These are phyloP conservation scores for Alternaria arbusti DNA, from an alignment of 2,329 filamentous ascomycete genomes.

Conservation along the genomic window DNA sequence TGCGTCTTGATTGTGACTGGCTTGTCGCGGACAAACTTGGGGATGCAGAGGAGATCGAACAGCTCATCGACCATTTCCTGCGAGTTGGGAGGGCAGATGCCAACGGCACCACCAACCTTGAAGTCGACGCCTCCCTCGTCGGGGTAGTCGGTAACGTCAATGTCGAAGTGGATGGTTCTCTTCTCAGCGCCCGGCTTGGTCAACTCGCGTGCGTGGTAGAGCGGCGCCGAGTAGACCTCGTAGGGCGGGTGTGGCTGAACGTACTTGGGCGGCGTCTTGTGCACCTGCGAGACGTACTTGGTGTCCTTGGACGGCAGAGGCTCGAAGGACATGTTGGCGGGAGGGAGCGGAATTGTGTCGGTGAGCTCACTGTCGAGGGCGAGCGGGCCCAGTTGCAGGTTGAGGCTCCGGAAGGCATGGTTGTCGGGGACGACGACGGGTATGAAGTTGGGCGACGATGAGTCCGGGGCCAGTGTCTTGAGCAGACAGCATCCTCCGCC, in stretches of 20 bases:
- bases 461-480: conserved; percentile 59
- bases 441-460: conserved; percentile 50
- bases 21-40: conserved; percentile 83
- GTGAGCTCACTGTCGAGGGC: conserved; percentile 73
- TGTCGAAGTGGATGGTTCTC: conserved; percentile 95
- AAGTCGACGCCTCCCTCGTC: conserved; percentile 86
- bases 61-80: conserved; percentile 78
- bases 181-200: conserved; percentile 91
- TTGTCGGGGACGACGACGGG: conserved; percentile 74
- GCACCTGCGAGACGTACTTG: conserved; percentile 52
- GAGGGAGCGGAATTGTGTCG: conserved; percentile 73
- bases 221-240: conserved; percentile 86
- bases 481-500: conserved; percentile 70
- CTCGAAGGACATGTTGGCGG: conserved; percentile 75
- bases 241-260: conserved; percentile 96
- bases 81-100: conserved; percentile 88
- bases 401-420: conserved; percentile 79
- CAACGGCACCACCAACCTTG: conserved; percentile 94
- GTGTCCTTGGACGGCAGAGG: conserved; percentile 57
- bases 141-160: conserved; percentile 95
- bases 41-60: conserved; percentile 80
- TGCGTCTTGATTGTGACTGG: conserved; percentile 79
- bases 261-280: conserved; percentile 78
- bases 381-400: conserved; percentile 77
- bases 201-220: conserved; percentile 84